Conservation (phyloP, 164 flowering plant species). For the Stephania japonica region DNA sequence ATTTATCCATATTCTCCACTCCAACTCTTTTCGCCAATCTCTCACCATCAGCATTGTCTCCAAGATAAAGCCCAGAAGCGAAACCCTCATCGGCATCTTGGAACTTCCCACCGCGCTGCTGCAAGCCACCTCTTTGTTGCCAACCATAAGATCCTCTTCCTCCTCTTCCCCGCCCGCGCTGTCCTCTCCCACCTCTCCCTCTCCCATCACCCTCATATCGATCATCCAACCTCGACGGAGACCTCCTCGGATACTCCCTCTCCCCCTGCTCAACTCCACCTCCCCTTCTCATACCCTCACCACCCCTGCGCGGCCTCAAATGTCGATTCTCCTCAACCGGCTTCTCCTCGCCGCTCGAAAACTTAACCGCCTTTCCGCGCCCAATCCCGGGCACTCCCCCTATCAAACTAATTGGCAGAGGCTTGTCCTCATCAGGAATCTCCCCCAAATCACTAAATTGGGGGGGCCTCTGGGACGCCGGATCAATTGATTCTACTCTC, state of each 20-base stretch:
- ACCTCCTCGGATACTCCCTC: conserved; percentile 1
- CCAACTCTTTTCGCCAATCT: conserved; percentile 52
- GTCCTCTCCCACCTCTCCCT: conserved; percentile 25
- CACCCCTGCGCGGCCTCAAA: conserved; percentile 17
- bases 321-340: conserved; percentile 55
- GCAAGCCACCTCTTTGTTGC: conserved; percentile 17
- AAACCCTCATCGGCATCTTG: conserved; percentile 23
- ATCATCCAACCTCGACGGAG: conserved; percentile 28
- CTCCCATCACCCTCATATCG: conserved; percentile 32
- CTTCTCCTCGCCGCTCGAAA: conserved; percentile 11
- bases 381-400: conserved; percentile 40
- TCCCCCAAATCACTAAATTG: conserved; percentile 1
- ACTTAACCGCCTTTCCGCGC: conserved; percentile 41
- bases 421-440: neutral
- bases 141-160: conserved; percentile 17
- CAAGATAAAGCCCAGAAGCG: conserved; percentile 28
- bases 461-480: conserved; percentile 6
- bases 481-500: conserved; percentile 19
- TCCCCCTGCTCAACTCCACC: conserved; percentile 7
- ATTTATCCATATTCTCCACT: conserved; percentile 36
- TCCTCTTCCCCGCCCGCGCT: conserved; percentile 20
- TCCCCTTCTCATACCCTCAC: neutral
- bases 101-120: neutral
- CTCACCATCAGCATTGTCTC: conserved; percentile 56
- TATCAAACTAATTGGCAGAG: conserved; percentile 18